Evolutionary conservation across 805 yeast species (phyloP).

Genomic region (Metschnikowia borealis): DNA sequence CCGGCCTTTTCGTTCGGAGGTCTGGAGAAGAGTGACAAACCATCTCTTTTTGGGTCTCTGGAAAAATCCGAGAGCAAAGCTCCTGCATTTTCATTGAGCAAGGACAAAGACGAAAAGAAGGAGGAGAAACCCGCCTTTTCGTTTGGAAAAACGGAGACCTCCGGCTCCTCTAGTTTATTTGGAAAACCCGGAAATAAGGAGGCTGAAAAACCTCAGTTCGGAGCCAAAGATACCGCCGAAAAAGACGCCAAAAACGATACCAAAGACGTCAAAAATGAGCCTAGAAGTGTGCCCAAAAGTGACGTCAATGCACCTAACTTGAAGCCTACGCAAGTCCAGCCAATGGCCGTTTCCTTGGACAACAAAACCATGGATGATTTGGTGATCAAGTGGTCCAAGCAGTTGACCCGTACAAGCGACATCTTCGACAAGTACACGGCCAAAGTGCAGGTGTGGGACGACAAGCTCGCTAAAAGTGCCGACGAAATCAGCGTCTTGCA

Average conservation of each 20-base stretch:
- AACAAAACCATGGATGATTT: slow-evolving; percentile 92
- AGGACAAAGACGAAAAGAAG: slow-evolving; percentile 16
- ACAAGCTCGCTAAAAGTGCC: slow-evolving; percentile 75
- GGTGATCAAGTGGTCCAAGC: slow-evolving; percentile 89
- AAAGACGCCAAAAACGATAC: slow-evolving; percentile 12
- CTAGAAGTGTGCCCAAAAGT: slow-evolving; percentile 3
- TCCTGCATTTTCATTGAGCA: neutral
- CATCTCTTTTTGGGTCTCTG: slow-evolving; percentile 20
- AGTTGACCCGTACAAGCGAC: slow-evolving; percentile 65
- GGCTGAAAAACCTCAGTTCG: slow-evolving; percentile 18
- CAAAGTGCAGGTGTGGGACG: slow-evolving; percentile 83
- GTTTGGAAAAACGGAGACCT: neutral
- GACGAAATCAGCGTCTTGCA: slow-evolving; percentile 77
- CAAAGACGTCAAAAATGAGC: slow-evolving; percentile 11
- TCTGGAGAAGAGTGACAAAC: slow-evolving; percentile 1
- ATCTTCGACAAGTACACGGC: slow-evolving; percentile 73
- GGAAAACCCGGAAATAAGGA: slow-evolving; percentile 12
- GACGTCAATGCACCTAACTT: slow-evolving; percentile 26
- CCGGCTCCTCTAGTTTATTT: slow-evolving; percentile 8
- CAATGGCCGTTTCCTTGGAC: slow-evolving; percentile 71
- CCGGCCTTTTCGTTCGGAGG: slow-evolving; percentile 13
- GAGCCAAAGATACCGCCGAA: slow-evolving; percentile 9
- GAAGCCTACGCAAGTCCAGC: slow-evolving; percentile 53
- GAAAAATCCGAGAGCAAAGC: neutral
- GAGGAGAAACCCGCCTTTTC: slow-evolving; percentile 7